A percentile compares a stretch with the other conserved stretches of the same genome.
Evolutionary conservation across 495 filamentous ascomycete species (phyloP).

Genomic region (Xeromyces bisporus): DNA sequence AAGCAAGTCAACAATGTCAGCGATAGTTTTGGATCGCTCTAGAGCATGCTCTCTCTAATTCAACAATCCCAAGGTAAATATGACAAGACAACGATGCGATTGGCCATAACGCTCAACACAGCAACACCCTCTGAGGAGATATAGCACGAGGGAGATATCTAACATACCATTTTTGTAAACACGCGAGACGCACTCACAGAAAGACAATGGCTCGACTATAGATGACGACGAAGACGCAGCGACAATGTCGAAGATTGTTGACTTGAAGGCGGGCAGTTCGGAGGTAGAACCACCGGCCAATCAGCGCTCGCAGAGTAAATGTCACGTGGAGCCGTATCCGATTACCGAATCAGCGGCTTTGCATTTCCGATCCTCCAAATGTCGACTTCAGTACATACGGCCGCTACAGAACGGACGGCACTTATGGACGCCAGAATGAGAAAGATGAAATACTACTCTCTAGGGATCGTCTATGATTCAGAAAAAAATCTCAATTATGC

Average conservation of each 20-base stretch:
- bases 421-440: too few relatives aligned
- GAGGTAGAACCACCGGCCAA: too few relatives aligned
- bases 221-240: too few relatives aligned
- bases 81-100: conserved; percentile 3
- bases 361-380: too few relatives aligned
- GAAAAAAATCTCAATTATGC: too few relatives aligned
- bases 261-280: too few relatives aligned
- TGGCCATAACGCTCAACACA: neutral
- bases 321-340: neutral
- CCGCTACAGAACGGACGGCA: too few relatives aligned
- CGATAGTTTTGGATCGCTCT: conserved; percentile 3
- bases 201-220: conserved; percentile 16
- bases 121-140: neutral
- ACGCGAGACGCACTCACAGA: conserved; percentile 3
- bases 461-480: too few relatives aligned
- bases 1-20: conserved; percentile 8
- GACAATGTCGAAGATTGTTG: too few relatives aligned
- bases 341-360: neutral
- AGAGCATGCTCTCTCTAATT: conserved; percentile 2
- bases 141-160: neutral
- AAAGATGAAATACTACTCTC: too few relatives aligned
- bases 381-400: too few relatives aligned
- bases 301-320: neutral
- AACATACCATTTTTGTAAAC: conserved; percentile 18
- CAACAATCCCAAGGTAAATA: too few relatives aligned